These are phyloP conservation scores for Ustilago crameri DNA, from an alignment of 1,284 basidiomycete genomes.

Conservation along the genomic window DNA sequence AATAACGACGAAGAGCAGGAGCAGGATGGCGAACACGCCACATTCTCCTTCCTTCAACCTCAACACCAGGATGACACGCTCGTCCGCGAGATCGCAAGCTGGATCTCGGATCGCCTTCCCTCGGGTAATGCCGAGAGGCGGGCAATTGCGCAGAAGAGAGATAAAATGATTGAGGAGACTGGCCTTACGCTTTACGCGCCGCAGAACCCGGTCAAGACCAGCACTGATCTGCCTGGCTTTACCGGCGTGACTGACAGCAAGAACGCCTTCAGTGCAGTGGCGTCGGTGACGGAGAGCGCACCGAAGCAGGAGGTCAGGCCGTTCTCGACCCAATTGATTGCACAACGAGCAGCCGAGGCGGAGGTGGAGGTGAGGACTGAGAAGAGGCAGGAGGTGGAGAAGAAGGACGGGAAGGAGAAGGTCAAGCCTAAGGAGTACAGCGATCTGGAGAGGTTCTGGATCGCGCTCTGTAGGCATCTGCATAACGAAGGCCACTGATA, in stretches of 20 bases:
- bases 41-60: slow-evolving; percentile 40
- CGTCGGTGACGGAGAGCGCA: neutral
- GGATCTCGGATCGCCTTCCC: slow-evolving; percentile 64
- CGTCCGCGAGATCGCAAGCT: slow-evolving; percentile 57
- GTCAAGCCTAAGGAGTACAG: slow-evolving; percentile 9
- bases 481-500: slow-evolving; percentile 59
- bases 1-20: slow-evolving; percentile 18
- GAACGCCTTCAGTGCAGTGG: neutral
- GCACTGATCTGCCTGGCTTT: slow-evolving; percentile 1
- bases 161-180: slow-evolving; percentile 32
- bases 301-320: neutral
- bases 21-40: slow-evolving; percentile 14
- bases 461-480: slow-evolving; percentile 63
- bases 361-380: neutral
- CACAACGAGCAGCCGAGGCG: neutral
- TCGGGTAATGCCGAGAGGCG: slow-evolving; percentile 52
- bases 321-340: slow-evolving; percentile 17
- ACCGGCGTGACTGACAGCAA: slow-evolving; percentile 1
- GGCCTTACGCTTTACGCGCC: slow-evolving; percentile 27
- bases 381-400: neutral
- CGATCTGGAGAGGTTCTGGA: slow-evolving; percentile 64
- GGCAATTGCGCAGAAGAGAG: slow-evolving; percentile 42
- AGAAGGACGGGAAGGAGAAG: neutral
- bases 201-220: slow-evolving; percentile 2
- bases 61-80: slow-evolving; percentile 45